Conservation (phyloP, 768 basidiomycete genomes). For the Boletus rubropictus region DNA sequence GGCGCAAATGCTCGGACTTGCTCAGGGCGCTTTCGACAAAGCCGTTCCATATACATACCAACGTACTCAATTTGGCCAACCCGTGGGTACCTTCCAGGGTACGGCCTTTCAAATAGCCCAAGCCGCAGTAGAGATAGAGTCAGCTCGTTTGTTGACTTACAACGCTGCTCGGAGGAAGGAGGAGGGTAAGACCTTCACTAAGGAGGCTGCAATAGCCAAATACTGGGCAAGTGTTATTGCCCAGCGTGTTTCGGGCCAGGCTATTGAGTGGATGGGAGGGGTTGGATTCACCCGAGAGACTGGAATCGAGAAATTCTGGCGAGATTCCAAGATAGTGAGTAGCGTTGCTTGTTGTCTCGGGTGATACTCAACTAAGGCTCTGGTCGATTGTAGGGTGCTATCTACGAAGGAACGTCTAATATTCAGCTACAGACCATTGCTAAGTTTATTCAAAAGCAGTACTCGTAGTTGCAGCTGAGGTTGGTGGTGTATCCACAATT, state of each 20-base stretch:
- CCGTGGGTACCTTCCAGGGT: conserved; percentile 91
- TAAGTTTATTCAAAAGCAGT: conserved; percentile 81
- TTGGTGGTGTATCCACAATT: not conserved
- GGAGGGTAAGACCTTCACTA: conserved; percentile 77
- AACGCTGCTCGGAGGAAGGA: conserved; percentile 95
- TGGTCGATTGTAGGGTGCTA: conserved; percentile 56
- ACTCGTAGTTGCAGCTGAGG: conserved; percentile 42
- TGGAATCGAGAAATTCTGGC: conserved; percentile 94
- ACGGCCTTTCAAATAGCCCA: conserved; percentile 94
- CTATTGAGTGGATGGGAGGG: conserved; percentile 96
- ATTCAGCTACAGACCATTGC: conserved; percentile 97
- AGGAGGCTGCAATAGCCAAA: conserved; percentile 98
- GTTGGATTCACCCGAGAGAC: conserved; percentile 91
- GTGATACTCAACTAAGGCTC: conserved; percentile 1
- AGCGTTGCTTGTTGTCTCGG: not conserved
- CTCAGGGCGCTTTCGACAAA: conserved; percentile 95
- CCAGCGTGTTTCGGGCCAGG: conserved; percentile 77
- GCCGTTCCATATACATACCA: conserved; percentile 93
- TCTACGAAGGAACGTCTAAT: conserved; percentile 95
- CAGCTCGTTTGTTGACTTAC: conserved; percentile 87
- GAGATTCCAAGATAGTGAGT: conserved; percentile 93
- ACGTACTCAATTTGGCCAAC: conserved; percentile 90
- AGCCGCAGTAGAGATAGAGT: conserved; percentile 85
- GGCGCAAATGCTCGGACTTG: conserved; percentile 97
- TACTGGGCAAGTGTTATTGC: conserved; percentile 88